Base-by-base conservation (phyloP, 2,329 filamentous ascomycete genomes). In the Fusarium cyanostomum region DNA sequence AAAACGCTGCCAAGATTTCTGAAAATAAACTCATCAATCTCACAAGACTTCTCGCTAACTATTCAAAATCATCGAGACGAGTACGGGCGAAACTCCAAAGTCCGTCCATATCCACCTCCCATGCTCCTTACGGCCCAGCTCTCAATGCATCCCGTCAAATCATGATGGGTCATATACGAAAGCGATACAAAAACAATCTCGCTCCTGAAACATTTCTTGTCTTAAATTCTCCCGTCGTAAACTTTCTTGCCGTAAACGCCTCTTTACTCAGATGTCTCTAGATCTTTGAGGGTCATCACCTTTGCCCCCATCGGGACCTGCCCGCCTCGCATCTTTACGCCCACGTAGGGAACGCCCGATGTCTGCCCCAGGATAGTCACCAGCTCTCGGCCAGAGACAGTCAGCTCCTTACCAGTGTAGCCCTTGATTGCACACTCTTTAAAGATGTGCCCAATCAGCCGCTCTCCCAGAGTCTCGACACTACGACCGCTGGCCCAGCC, bases 401-500 rank as follows among this genome's bases (percentile, higher is more conserved):
- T 45, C 18, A 75, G 64, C 5, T 71, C 66, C 30, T 55, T 58
- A 34, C 71, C 71, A 11, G 71, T 71, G 41, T 74, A 74, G 10
- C 69, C 68, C 46, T 72, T 73, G 38, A 73, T 67, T n/a, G 72
- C 72, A 24, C 71, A 77, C 58, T 68, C 71, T 54, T 74, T 75
- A 56, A 77, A 73, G n/a, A 75, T 68, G 51, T 68, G 72, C 26
- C 75, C 74, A 60, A 86, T 85, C 16, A 89, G 80, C 2, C 51
- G 68, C 60, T 84, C 84, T 0, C 77, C 80, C 0, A 90, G 54
- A 0, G 81, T 84, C 41, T 84, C 75, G 2, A 91, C 81, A 53
- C 90, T 88, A 2, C 88, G 81, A 1, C 82, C 87, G 64, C 85
- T 90, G 0, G 82, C 88, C 85, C 87, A 90, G 21, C 78, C 79